Conservation (phyloP, 2,329 filamentous ascomycete species). For the Penicillium sp. region DNA sequence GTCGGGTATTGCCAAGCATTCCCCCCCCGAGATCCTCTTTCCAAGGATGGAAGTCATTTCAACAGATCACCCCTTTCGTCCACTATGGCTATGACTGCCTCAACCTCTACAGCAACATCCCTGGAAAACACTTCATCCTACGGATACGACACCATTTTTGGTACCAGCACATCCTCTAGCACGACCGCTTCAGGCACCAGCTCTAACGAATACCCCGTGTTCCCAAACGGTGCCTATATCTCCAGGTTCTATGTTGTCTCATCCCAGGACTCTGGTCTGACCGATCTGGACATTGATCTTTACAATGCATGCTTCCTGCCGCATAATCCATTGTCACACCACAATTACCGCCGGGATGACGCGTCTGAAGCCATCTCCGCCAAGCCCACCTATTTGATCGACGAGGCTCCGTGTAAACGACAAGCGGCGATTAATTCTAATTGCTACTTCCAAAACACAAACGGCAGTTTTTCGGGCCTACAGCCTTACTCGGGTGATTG, state of each 20-base stretch:
- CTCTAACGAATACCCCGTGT: not conserved
- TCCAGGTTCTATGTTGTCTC: not conserved
- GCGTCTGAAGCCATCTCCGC: not conserved
- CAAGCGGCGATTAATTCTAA: not conserved
- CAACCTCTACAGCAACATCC: not conserved
- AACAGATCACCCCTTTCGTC: not conserved
- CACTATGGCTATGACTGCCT: not conserved
- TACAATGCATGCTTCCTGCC: not conserved
- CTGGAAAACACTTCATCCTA: not conserved
- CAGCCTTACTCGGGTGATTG: not conserved
- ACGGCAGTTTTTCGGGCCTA: not conserved
- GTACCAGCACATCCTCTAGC: not conserved
- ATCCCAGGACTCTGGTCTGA: not conserved
- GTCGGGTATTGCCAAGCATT: not conserved
- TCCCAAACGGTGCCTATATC: not conserved
- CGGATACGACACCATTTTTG: not conserved
- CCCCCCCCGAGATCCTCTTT: not conserved
- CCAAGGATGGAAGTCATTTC: not conserved
- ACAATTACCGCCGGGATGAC: not conserved
- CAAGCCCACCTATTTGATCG: not conserved
- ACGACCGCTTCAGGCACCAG: not conserved
- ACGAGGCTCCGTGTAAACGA: not conserved
- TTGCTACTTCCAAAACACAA: not conserved
- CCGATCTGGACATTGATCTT: not conserved
- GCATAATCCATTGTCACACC: not conserved